Evolutionary conservation across 495 filamentous ascomycete genomes (phyloP), one percentile per base, ranked within the genome.

Genomic region (Pseudotulostoma volvatum): DNA sequence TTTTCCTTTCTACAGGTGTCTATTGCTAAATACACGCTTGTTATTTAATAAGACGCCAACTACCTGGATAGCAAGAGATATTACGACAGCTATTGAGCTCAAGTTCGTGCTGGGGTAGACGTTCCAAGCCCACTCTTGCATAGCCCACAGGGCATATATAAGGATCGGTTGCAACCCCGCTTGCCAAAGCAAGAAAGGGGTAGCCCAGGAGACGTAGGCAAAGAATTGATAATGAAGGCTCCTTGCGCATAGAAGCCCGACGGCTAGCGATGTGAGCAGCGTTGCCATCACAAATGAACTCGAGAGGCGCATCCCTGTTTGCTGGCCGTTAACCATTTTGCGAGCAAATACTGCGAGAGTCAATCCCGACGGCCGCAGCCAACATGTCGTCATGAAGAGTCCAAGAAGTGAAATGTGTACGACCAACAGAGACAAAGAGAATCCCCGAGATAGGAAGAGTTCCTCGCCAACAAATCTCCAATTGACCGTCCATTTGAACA

Each of bases 401-500:
- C 59, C 44, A 20, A 97, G 57, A 2, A 86, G 58, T 17, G 59
- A 50, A n/a, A 70, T 57, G 59, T 97, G 85, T 36, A 78, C 52
- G 3, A 60, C 66, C 14, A 95, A 59, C 31, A 97, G 62, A 5
- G 55, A 56, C 14, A 76, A 34, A 25, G 86, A 74, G 51, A 95
- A 93, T 9, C 63, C 53, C 38, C 60, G 71, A 36, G 84, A 92
- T 16, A 92, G 65, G 46, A 97, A 97, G 1, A 55, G 55, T 15
- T 84, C 75, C 51, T 95, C 84, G 9, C 77, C 75, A 3, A 95
- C 56, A 47, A 97, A 95, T 33, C 88, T 73, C 88, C 88, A 97
- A 56, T 97, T 97, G 41, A 97, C 90, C 0, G 90, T 96, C 90
- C 90, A 96, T 54, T 93, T 87, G 66, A 84, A 95, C 44, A 93